Percentiles rank a stretch among this genome's conserved stretches.
Evolutionary conservation across 1,284 basidiomycete species (phyloP).

Genomic region (Leccinum pachyderme): DNA sequence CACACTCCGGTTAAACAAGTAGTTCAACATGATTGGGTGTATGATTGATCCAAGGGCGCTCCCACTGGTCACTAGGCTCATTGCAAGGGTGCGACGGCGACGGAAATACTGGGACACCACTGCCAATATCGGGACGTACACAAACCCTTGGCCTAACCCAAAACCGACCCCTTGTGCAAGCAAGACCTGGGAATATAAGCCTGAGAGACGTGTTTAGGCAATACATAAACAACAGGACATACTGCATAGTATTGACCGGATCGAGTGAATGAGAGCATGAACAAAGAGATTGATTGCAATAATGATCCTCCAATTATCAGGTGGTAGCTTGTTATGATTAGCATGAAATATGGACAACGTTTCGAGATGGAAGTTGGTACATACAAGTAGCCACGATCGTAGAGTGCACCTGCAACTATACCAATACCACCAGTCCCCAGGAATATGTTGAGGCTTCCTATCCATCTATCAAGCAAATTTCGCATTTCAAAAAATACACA

Average conservation of each 20-base stretch:
- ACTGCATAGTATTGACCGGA: background rate
- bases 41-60: background rate
- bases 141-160: background rate
- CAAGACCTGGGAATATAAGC: background rate
- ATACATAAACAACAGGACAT: background rate
- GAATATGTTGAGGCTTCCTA: constrained; percentile 29
- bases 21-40: background rate
- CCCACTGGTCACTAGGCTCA: background rate
- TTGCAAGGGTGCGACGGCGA: background rate
- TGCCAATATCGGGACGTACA: background rate
- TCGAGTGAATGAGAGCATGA: background rate
- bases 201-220: background rate
- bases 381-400: constrained; percentile 33
- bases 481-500: no score
- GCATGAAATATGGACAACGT: background rate
- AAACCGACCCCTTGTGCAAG: background rate
- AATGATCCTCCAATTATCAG: background rate
- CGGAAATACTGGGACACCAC: background rate
- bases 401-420: constrained; percentile 20
- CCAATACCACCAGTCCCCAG: constrained; percentile 5
- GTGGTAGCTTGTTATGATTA: background rate
- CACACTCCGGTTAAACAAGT: background rate
- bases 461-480: constrained; percentile 23
- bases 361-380: constrained; percentile 4
- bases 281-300: background rate